Base-by-base conservation (phyloP, 306 rosid species). In the Ochetophila trinervis region DNA sequence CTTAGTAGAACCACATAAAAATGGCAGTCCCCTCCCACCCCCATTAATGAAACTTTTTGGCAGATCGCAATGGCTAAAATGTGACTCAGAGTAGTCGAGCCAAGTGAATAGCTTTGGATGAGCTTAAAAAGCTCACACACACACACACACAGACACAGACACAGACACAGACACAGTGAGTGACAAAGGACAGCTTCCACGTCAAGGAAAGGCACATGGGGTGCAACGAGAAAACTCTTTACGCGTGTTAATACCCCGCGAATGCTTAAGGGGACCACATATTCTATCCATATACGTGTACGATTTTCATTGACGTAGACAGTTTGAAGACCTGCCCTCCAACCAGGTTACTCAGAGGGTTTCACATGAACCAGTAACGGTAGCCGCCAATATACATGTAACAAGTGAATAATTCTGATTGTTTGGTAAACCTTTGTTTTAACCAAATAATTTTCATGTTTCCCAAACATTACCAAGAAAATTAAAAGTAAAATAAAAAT, bases 161-260 rank as follows among this genome's bases (percentile, higher is more conserved):
- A 12, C 4, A 10, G 13, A 10, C 9, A 53, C 4, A 5, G 59
- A 55, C 36, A 1, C 21, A 14, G 20, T 10, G 77, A 10, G 22
- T 19, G 51, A 42, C 67, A 60, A 53, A 16, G 3, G 86, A 78
- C 61, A 24, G 34, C 13, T 65, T 60, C 53, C 9, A 30, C 22
- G 57, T 22, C 52, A 72, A 71, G 78, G 65, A 50, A 58, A 27
- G 4, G 86, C 95, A 91, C 95, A 84, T 91, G 95, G 88, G 83
- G 14, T 48, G 82, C 80, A 86, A 79, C 59, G 8, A 75, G 5
- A 27, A 6, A 13, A n/a, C 55, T 4, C 49, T 68, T 0, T 48
- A 80, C 85, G 78, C 96, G 97, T 91, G 97, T 80, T 86, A 68
- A 3, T 3, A 21, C 92, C 95, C 97, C 83, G 19, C 6, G 17